Conservation (phyloP, 1,284 basidiomycete genomes). For the Trichosporon sp. region DNA sequence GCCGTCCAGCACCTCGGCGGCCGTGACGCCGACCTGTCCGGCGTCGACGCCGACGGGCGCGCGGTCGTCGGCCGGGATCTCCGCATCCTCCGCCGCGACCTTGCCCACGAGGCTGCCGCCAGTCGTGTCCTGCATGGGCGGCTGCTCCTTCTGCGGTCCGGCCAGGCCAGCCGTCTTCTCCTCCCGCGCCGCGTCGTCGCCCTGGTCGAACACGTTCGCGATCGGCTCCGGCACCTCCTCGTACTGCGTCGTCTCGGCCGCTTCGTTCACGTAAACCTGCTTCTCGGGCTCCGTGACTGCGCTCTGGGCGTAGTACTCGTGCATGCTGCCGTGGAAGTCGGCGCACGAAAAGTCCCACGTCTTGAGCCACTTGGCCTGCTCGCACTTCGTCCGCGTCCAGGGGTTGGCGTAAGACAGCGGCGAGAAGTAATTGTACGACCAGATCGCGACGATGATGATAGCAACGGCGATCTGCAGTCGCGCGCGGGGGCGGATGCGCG, state of each 20-base stretch:
- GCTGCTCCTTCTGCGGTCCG: conserved; percentile 35
- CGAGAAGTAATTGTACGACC: conserved; percentile 72
- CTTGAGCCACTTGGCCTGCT: conserved; percentile 74
- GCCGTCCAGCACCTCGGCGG: conserved; percentile 35
- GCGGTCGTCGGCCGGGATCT: conserved; percentile 35
- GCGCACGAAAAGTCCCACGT: conserved; percentile 82
- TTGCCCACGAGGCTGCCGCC: conserved; percentile 7
- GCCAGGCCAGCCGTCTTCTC: conserved; percentile 41
- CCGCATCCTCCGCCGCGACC: conserved; percentile 10
- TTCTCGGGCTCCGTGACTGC: conserved; percentile 17
- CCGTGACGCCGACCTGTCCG: conserved; percentile 42
- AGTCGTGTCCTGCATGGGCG: conserved; percentile 38
- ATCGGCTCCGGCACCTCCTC: conserved; percentile 46
- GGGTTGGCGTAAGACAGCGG: conserved; percentile 76
- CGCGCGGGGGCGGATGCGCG: conserved; percentile 65
- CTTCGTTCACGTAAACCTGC: conserved; percentile 25
- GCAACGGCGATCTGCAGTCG: conserved; percentile 73
- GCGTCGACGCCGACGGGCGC: conserved; percentile 47
- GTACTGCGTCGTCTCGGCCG: conserved; percentile 28
- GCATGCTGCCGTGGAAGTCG: conserved; percentile 40
- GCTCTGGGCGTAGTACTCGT: conserved; percentile 26
- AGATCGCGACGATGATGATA: conserved; percentile 66
- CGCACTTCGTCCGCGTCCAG: conserved; percentile 80
- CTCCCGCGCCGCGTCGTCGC: conserved; percentile 33
- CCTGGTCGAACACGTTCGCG: conserved; percentile 43